phyloP scores from a whole-genome alignment of 2,329 filamentous ascomycete species.

The Rugonectria rugulosa region DNA sequence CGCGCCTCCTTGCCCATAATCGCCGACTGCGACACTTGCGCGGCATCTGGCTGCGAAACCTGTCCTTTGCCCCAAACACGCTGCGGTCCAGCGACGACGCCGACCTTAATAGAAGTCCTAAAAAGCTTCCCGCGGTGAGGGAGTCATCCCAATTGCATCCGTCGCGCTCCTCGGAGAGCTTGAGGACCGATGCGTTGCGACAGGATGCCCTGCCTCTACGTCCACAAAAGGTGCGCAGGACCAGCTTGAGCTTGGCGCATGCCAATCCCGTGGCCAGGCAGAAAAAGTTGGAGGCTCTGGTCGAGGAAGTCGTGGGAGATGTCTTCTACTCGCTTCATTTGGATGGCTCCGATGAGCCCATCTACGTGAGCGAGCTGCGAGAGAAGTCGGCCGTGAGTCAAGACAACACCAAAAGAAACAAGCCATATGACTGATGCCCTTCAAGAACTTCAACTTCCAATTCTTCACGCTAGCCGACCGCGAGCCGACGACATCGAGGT shows the following conservation, averaged over 20 bases:
- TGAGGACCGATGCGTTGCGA: slow-evolving; percentile 46
- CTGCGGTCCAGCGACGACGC: slow-evolving; percentile 81
- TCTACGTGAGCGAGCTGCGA: slow-evolving; percentile 89
- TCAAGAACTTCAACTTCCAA: slow-evolving; percentile 85
- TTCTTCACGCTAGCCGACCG: slow-evolving; percentile 78
- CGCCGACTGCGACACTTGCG: slow-evolving; percentile 87
- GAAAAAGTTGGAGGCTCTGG: slow-evolving; percentile 76
- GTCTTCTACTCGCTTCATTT: slow-evolving; percentile 88
- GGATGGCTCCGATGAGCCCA: slow-evolving; percentile 68
- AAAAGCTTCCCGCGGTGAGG: slow-evolving; percentile 66
- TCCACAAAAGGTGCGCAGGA: slow-evolving; percentile 48
- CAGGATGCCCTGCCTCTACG: slow-evolving; percentile 52
- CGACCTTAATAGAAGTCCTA: slow-evolving; percentile 72
- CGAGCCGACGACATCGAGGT: slow-evolving; percentile 70
- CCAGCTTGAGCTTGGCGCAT: slow-evolving; percentile 58
- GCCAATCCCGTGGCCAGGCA: slow-evolving; percentile 65
- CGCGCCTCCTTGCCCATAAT: slow-evolving; percentile 73
- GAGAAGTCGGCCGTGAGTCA: slow-evolving; percentile 72
- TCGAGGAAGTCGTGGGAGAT: slow-evolving; percentile 78
- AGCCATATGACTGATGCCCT: slow-evolving; percentile 24
- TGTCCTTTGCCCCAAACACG: slow-evolving; percentile 70
- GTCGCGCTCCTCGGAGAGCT: slow-evolving; percentile 62
- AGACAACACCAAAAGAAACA: not conserved
- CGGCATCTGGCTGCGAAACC: slow-evolving; percentile 86
- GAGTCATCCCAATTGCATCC: slow-evolving; percentile 60